Base-by-base conservation (phyloP, 2,329 filamentous ascomycete species). In the Zasmidium citrigriseum region DNA sequence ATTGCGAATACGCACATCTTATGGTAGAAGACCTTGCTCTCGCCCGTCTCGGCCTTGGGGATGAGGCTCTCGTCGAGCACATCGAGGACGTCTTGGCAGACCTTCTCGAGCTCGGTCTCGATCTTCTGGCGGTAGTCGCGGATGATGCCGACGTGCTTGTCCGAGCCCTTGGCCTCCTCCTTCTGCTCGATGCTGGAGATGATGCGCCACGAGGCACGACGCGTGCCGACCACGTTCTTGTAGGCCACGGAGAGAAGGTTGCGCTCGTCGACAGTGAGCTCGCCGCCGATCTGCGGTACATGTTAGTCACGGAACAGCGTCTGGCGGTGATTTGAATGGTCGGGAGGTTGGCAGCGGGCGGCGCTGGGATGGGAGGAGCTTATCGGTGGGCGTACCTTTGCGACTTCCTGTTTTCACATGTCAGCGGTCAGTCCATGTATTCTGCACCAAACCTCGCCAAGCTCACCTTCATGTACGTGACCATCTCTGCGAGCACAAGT, bases 11-110 rank as follows among this genome's bases (percentile, higher is more conserved):
- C 90, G 72, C 83, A 97, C 93, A 98, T 98, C 88, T 98, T 98
- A 89, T 97, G 93, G 85, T 98, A 98, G 82, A 98, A 98, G 77
- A 98, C 93, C 88, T 97, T 98, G 78, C 92, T 96, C 86, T 98
- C 93, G 82, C 93, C 93, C 68, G 91, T 89, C 81, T 95, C 89
- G 76, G 93, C 93, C 81, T 95, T 93, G 79, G 93, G 93, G 76
- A 98, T 98, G 74, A 98, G 85, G 76, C 87, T 88, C 75, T 96
- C 84, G 78, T 97, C 93, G 68, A 98, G 85, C 70, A 98, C 93
- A 73, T 96, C 89, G 70, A 98, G 89, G 70, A 97, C 91, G 83
- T 98, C 93, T 83, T 97, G 88, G 87, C 93, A 98, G 80, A 97
- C 91, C 83, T 93, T 90, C 86, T 95, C 93, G 72, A 98, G 89